Evolutionary conservation across 192 early-diverging fungal genomes (phyloP).

Genomic region (Oehlia diaphana): DNA sequence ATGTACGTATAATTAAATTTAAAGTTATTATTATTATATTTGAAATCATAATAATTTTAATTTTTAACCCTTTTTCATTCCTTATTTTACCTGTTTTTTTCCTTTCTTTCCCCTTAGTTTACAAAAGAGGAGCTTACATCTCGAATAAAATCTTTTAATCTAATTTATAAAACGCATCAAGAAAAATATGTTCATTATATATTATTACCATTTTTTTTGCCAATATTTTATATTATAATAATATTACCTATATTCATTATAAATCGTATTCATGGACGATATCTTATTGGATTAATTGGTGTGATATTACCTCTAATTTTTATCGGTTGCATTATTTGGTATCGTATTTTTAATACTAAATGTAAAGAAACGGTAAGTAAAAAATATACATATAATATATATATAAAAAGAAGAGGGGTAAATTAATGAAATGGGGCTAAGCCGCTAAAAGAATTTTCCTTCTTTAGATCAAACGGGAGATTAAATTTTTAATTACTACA

Average conservation of each 20-base stretch:
- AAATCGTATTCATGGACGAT: not conserved
- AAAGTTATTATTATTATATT: too few relatives aligned
- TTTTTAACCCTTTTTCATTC: too few relatives aligned
- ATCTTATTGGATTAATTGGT: not conserved
- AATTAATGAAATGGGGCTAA: not conserved
- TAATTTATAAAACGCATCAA: not conserved
- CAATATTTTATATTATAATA: not conserved
- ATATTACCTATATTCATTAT: not conserved
- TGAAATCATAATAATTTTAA: too few relatives aligned
- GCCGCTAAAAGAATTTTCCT: not conserved
- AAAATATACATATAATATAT: too few relatives aligned
- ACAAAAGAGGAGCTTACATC: not conserved
- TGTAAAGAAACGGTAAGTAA: not conserved
- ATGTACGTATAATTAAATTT: not conserved
- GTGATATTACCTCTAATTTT: not conserved
- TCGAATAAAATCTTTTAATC: not conserved
- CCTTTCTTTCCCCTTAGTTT: not conserved
- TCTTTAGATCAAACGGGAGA: not conserved
- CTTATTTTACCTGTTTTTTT: too few relatives aligned
- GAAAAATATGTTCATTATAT: not conserved
- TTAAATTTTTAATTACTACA: not conserved
- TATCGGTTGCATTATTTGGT: not conserved
- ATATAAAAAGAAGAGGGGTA: too few relatives aligned
- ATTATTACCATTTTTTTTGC: not conserved
- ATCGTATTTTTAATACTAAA: not conserved